phyloP scores from a whole-genome alignment of 1,284 basidiomycete genomes.

The Malassezia globosa region DNA sequence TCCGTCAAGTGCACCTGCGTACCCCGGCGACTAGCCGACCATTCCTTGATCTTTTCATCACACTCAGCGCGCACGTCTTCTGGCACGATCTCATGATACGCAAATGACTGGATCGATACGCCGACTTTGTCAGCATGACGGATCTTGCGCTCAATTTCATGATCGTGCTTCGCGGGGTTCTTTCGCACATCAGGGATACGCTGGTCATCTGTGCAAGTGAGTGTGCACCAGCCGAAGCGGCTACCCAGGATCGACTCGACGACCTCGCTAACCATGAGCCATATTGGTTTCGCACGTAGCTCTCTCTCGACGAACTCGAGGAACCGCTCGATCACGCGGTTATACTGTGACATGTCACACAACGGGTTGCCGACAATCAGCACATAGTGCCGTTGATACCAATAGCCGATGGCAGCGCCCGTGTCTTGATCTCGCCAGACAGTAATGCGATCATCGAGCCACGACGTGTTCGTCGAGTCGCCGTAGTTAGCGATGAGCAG shows the following conservation, averaged over 20 bases:
- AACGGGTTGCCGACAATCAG: slow-evolving; percentile 53
- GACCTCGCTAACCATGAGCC: slow-evolving; percentile 52
- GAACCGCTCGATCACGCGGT: slow-evolving; percentile 50
- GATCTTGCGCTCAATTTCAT: slow-evolving; percentile 52
- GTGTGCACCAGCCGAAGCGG: slow-evolving; percentile 52
- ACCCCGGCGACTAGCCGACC: slow-evolving; percentile 51
- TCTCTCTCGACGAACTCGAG: slow-evolving; percentile 46
- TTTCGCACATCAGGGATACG: slow-evolving; percentile 51
- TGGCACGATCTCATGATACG: slow-evolving; percentile 46
- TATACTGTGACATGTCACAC: slow-evolving; percentile 50
- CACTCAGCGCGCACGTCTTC: slow-evolving; percentile 48
- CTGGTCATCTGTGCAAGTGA: slow-evolving; percentile 54
- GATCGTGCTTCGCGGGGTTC: slow-evolving; percentile 50
- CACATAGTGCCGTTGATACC: slow-evolving; percentile 47
- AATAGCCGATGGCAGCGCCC: slow-evolving; percentile 53
- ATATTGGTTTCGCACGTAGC: slow-evolving; percentile 52
- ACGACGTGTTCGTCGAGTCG: slow-evolving; percentile 54
- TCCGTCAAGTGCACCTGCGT: slow-evolving; percentile 55
- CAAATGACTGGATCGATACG: slow-evolving; percentile 49
- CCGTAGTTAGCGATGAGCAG: slow-evolving; percentile 55
- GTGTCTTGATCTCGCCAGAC: slow-evolving; percentile 52
- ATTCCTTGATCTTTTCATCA: slow-evolving; percentile 51
- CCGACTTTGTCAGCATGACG: slow-evolving; percentile 52
- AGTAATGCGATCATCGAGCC: slow-evolving; percentile 54
- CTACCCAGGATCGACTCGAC: slow-evolving; percentile 52